Evolutionary conservation across 2,329 filamentous ascomycete species (phyloP).

Genomic region (Aspergillus tamarii): DNA sequence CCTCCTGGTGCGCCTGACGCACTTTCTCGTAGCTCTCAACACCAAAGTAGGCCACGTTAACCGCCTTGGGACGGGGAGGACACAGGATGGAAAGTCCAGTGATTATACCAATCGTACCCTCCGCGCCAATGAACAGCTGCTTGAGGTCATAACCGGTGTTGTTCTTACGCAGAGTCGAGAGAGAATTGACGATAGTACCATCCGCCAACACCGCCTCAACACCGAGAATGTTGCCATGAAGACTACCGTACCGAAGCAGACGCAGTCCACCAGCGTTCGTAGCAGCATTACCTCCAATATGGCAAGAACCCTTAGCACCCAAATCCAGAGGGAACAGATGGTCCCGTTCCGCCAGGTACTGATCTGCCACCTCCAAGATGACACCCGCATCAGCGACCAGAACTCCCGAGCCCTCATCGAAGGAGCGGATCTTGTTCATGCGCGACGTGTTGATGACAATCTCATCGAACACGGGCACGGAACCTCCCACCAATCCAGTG

Average conservation of each 20-base stretch:
- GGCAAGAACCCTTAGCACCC: conserved; percentile 96
- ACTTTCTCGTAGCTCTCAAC: conserved; percentile 88
- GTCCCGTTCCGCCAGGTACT: conserved; percentile 77
- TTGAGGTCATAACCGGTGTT: conserved; percentile 98
- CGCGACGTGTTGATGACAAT: conserved; percentile 88
- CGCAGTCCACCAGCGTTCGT: conserved; percentile 94
- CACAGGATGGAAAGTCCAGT: conserved; percentile 89
- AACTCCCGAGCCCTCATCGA: conserved; percentile 90
- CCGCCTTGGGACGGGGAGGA: conserved; percentile 80
- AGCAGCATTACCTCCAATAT: conserved; percentile 92
- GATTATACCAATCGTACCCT: conserved; percentile 93
- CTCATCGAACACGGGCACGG: conserved; percentile 96
- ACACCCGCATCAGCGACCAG: conserved; percentile 89
- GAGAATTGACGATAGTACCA: conserved; percentile 87
- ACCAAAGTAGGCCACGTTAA: conserved; percentile 95
- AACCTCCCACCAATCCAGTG: conserved; percentile 92
- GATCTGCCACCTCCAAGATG: conserved; percentile 86
- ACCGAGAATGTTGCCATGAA: conserved; percentile 91
- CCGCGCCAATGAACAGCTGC: conserved; percentile 92
- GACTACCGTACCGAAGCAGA: conserved; percentile 86
- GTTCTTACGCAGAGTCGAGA: conserved; percentile 90
- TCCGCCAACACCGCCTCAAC: conserved; percentile 93
- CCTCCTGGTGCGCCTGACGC: conserved; percentile 81
- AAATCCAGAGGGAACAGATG: conserved; percentile 96
- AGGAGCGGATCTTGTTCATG: conserved; percentile 89